Conservation (phyloP, 208 protist genomes). For the Leishmania martiniquensis region DNA sequence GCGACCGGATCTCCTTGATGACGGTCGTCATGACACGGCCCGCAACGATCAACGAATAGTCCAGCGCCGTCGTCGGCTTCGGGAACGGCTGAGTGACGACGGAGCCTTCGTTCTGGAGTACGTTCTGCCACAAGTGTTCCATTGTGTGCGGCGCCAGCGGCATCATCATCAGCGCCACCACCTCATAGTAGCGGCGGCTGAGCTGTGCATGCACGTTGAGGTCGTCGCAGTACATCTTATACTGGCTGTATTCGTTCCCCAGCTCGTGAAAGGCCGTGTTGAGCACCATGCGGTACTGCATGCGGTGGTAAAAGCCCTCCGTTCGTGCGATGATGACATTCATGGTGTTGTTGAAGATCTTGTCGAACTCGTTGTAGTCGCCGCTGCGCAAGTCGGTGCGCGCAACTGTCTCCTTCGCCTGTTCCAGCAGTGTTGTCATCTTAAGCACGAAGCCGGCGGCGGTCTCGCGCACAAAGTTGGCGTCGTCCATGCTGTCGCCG, state of each 20-base stretch:
- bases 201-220: conserved; percentile 73
- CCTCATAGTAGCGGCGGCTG: conserved; percentile 92
- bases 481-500: conserved; percentile 98
- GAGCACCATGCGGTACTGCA: conserved; percentile 97
- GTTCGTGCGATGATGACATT: conserved; percentile 90
- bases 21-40: conserved; percentile 85
- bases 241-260: conserved; percentile 91
- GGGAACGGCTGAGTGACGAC: conserved; percentile 73
- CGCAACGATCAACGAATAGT: conserved; percentile 72
- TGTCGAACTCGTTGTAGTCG: conserved; percentile 87
- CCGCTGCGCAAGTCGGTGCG: conserved; percentile 53
- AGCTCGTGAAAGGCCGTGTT: conserved; percentile 97
- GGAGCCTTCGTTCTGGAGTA: conserved; percentile 72
- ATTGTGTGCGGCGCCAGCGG: conserved; percentile 97
- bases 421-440: conserved; percentile 96
- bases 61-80: conserved; percentile 60
- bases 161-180: conserved; percentile 93
- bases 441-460: conserved; percentile 96
- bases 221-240: conserved; percentile 89
- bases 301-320: conserved; percentile 89
- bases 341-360: conserved; percentile 95
- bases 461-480: conserved; percentile 97
- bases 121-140: conserved; percentile 96
- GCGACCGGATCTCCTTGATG: conserved; percentile 87
- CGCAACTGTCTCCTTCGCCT: conserved; percentile 73